Evolutionary conservation across 2,329 filamentous ascomycete species (phyloP), one percentile per base, ranked within the genome.

Genomic region (Fusarium duplospermum): DNA sequence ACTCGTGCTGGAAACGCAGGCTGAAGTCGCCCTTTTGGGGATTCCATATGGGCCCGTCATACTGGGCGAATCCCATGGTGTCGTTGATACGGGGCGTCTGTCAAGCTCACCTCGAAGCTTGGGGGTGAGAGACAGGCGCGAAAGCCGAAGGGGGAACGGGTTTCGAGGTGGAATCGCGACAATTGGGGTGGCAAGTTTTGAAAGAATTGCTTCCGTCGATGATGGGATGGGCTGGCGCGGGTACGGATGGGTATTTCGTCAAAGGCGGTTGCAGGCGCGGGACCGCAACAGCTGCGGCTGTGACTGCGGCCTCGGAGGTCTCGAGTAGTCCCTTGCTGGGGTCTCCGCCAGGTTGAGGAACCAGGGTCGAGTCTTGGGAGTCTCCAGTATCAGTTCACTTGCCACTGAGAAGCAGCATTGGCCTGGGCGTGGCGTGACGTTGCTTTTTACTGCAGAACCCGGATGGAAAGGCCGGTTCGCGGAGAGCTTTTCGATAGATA

Each of bases 1-100:
- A 94, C 93, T 94, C 91, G 84, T 87, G 85, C 77, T 88, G 88
- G 80, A 92, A 91, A 81, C 91, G 92, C 62, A 84, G 83, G 50
- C 86, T 89, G 76, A 93, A 89, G 83, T 93, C 91, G 82, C 93
- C 91, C 24, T 52, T 52, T 29, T 52, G 47, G 71, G 89, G 82
- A 72, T 83, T 85, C 91, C 91, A 93, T 81, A 90, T 83, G 61
- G 89, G 88, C 88, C 86, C 88, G 60, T 84, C 81, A 80, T 89
- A 90, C 70, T 85, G 86, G 79, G 87, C 88, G 81, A 89, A 87
- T 76, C 84, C 83, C 84, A 86, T 86, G 73, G 74, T 82, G 78
- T 69, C 70, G 42, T 67, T 62, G 59, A 36, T 54, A 67, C 62
- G 42, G 50, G 60, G 58, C 45, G 61, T 64, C 64, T 58, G 70